These are phyloP conservation scores for Septoria petroselini DNA, from an alignment of 2,329 filamentous ascomycete genomes.

Conservation along the genomic window DNA sequence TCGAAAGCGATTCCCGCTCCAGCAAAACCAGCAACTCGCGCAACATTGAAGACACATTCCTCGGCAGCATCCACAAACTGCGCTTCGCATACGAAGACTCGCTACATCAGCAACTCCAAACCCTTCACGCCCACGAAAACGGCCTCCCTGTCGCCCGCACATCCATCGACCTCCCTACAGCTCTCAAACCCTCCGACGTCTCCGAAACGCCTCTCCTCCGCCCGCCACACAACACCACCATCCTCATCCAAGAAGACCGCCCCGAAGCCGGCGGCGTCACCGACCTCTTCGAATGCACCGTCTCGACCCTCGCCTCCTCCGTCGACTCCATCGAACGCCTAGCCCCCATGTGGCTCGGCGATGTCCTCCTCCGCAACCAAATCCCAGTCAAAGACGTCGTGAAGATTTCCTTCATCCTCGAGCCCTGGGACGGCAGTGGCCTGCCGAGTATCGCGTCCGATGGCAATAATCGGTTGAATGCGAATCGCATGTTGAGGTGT, in stretches of 20 bases:
- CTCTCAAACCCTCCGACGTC: slow-evolving; percentile 65
- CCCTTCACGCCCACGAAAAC: slow-evolving; percentile 35
- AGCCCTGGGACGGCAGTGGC: slow-evolving; percentile 65
- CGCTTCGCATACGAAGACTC: slow-evolving; percentile 70
- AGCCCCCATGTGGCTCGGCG: slow-evolving; percentile 87
- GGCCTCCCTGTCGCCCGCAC: slow-evolving; percentile 34
- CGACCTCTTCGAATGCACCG: slow-evolving; percentile 87
- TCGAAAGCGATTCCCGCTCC: slow-evolving; percentile 57
- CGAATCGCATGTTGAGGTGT: slow-evolving; percentile 91
- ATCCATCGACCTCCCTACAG: slow-evolving; percentile 54
- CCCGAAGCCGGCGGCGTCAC: slow-evolving; percentile 64
- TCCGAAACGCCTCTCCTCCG: slow-evolving; percentile 75
- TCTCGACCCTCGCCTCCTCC: slow-evolving; percentile 71
- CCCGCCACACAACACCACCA: slow-evolving; percentile 61
- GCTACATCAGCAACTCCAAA: slow-evolving; percentile 48
- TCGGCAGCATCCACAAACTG: slow-evolving; percentile 69
- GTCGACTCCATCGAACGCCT: slow-evolving; percentile 80
- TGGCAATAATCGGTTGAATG: slow-evolving; percentile 84
- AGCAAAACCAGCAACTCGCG: slow-evolving; percentile 62
- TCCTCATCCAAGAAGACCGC: slow-evolving; percentile 64
- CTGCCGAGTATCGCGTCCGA: slow-evolving; percentile 75
- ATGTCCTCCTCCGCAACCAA: slow-evolving; percentile 77
- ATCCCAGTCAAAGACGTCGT: slow-evolving; percentile 84
- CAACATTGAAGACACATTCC: slow-evolving; percentile 71
- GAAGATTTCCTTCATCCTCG: slow-evolving; percentile 91